Percentiles rank a stretch among this genome's conserved stretches.
These are phyloP conservation scores for Brassica juncea DNA, from an alignment of 345 rosid species.

Conservation along the genomic window DNA sequence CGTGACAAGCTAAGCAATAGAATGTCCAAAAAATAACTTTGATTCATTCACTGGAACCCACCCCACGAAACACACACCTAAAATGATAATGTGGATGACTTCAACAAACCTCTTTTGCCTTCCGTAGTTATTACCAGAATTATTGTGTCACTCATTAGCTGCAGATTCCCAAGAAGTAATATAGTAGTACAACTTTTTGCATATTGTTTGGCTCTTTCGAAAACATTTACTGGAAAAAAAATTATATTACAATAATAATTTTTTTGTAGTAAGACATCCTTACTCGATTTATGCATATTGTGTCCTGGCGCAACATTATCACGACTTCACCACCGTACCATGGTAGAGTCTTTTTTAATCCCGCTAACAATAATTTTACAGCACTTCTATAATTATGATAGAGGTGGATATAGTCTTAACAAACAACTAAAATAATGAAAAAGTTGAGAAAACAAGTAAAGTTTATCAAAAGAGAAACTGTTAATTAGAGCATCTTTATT, in stretches of 20 bases:
- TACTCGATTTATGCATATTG: background rate
- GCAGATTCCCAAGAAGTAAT: background rate
- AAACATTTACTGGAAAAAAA: background rate
- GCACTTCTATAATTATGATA: too few species aligned
- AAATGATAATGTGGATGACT: background rate
- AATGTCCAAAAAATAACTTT: constrained; percentile 31
- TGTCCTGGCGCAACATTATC: too few species aligned
- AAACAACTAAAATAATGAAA: too few species aligned
- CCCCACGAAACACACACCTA: constrained; percentile 13
- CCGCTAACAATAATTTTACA: too few species aligned
- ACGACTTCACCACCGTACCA: too few species aligned
- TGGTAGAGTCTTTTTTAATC: too few species aligned
- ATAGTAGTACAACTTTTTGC: background rate
- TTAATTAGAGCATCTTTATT: too few species aligned
- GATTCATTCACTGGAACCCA: constrained; percentile 21
- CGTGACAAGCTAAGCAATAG: constrained; percentile 44
- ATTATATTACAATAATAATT: too few species aligned
- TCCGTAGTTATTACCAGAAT: background rate
- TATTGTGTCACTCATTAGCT: background rate
- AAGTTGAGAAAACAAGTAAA: too few species aligned
- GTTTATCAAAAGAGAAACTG: too few species aligned
- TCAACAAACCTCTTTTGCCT: constrained; percentile 1
- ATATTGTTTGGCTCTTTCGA: background rate
- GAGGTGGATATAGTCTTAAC: too few species aligned
- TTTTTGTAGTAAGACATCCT: background rate